Evolutionary conservation across 805 yeast species (phyloP).

Genomic region (Saccharomycopsis amapae): DNA sequence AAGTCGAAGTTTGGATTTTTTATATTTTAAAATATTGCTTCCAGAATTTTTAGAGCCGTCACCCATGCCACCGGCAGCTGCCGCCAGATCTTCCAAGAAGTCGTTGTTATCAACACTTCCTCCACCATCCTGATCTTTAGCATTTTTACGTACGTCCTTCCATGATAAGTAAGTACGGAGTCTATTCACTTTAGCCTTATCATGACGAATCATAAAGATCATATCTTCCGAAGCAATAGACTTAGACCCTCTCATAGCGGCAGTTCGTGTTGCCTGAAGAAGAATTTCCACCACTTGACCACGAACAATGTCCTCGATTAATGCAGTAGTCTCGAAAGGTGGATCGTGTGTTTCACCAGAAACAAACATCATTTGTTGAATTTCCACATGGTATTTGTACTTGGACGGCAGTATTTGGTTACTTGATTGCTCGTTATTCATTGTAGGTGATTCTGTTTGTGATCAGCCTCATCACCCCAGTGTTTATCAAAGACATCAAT

Average conservation of each 20-base stretch:
- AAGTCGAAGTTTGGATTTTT: slow-evolving; percentile 70
- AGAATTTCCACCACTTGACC: slow-evolving; percentile 89
- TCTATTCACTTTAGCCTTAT: slow-evolving; percentile 87
- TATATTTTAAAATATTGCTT: slow-evolving; percentile 45
- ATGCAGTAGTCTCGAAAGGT: slow-evolving; percentile 82
- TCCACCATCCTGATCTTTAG: slow-evolving; percentile 59
- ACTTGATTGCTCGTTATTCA: not conserved
- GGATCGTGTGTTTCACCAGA: slow-evolving; percentile 93
- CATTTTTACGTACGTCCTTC: slow-evolving; percentile 91
- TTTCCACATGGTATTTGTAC: slow-evolving; percentile 81
- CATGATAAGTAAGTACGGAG: slow-evolving; percentile 86
- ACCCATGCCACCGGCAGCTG: slow-evolving; percentile 25
- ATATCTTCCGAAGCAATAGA: slow-evolving; percentile 89
- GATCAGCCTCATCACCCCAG: too few relatives aligned
- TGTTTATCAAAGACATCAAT: too few relatives aligned
- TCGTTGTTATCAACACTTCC: slow-evolving; percentile 53
- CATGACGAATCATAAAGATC: slow-evolving; percentile 86
- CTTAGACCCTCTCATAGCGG: slow-evolving; percentile 72
- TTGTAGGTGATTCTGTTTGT: too few relatives aligned
- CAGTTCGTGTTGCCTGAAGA: slow-evolving; percentile 69
- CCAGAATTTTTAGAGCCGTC: slow-evolving; percentile 37
- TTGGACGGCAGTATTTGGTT: slow-evolving; percentile 32
- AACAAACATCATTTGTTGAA: slow-evolving; percentile 99
- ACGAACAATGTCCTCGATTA: slow-evolving; percentile 90
- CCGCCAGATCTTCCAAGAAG: slow-evolving; percentile 30